phyloP scores from a whole-genome alignment of 2,329 filamentous ascomycete genomes.

The Aspergillus amoenus region DNA sequence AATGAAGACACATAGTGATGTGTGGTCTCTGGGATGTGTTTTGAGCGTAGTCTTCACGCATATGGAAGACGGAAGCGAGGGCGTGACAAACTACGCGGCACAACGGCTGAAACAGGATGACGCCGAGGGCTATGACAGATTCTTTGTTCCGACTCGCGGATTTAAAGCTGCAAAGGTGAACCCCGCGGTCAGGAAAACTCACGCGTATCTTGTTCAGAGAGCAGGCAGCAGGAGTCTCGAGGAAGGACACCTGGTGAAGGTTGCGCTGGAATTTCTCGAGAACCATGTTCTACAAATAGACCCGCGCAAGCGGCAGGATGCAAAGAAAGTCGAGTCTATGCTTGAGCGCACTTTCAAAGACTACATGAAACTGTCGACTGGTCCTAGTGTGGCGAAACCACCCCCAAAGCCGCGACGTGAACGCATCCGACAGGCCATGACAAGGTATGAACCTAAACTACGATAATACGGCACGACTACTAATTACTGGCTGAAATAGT shows the following conservation, averaged over 20 bases:
- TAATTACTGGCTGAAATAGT: background rate
- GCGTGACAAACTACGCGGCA: background rate
- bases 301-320: background rate
- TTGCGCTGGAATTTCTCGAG: background rate
- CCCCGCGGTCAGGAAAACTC: background rate
- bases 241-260: background rate
- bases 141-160: background rate
- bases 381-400: background rate
- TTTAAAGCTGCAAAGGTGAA: background rate
- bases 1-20: slow-evolving; percentile 1
- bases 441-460: background rate
- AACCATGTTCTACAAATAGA: background rate
- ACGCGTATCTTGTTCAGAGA: background rate
- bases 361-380: background rate
- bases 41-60: background rate
- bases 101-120: background rate
- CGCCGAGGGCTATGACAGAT: background rate
- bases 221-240: background rate
- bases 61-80: background rate
- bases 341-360: background rate
- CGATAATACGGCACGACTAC: background rate
- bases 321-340: background rate
- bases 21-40: slow-evolving; percentile 6
- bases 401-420: background rate
- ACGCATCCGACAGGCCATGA: background rate